These are phyloP conservation scores for Hibiscus tridactylites DNA, from an alignment of 345 rosid species.

Conservation along the genomic window DNA sequence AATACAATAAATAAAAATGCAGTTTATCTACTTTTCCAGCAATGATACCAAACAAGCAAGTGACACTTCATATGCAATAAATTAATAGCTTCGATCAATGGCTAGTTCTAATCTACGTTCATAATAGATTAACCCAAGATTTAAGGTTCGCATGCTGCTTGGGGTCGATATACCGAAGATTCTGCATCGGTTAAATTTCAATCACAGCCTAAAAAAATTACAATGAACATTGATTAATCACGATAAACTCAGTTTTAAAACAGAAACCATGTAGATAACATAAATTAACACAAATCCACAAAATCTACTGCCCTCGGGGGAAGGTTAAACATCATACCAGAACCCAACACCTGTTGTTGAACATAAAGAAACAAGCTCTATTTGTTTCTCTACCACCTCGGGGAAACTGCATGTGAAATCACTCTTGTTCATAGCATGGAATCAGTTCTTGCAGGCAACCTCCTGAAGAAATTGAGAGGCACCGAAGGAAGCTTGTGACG, in stretches of 20 bases:
- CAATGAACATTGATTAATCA: neutral
- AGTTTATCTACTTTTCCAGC: too few species aligned
- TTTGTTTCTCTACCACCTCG: neutral
- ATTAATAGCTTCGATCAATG: too few species aligned
- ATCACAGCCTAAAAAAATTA: neutral
- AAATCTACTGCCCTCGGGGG: neutral
- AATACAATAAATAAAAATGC: too few species aligned
- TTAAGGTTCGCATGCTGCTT: too few species aligned
- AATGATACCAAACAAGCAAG: too few species aligned
- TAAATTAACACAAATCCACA: neutral
- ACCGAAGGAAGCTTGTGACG: neutral
- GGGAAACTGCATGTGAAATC: neutral
- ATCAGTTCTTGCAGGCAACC: neutral
- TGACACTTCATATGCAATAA: too few species aligned
- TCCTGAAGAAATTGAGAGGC: neutral
- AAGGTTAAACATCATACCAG: neutral
- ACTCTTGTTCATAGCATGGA: neutral
- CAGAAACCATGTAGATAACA: neutral
- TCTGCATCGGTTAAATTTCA: neutral
- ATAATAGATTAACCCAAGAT: too few species aligned
- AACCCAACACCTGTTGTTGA: neutral
- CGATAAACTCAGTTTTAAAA: neutral
- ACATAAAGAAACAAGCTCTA: neutral
- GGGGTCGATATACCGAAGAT: neutral
- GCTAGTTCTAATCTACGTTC: too few species aligned